Conservation (phyloP, 2,329 filamentous ascomycete genomes). For the Peltaster fructicola region DNA sequence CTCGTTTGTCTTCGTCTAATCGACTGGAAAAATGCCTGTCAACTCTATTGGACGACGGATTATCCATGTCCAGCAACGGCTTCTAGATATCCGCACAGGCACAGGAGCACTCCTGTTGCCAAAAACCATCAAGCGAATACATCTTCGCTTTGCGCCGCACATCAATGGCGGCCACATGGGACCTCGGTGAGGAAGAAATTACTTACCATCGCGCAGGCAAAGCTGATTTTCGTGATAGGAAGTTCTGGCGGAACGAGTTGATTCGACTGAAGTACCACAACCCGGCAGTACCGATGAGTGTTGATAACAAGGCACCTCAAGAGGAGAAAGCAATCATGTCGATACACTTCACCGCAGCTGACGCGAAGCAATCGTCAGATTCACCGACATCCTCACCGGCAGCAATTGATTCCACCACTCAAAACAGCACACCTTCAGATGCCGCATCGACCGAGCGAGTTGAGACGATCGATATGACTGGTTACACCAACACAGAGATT, state of each 20-base stretch:
- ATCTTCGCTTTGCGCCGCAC: constrained; percentile 50
- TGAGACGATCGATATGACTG: constrained; percentile 39
- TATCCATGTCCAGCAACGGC: no score
- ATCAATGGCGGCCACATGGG: constrained; percentile 53
- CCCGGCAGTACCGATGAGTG: constrained; percentile 63
- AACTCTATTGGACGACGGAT: no score
- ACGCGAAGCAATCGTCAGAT: constrained; percentile 11
- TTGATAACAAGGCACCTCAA: constrained; percentile 48
- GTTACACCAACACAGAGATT: constrained; percentile 43
- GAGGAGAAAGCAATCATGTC: constrained; percentile 42
- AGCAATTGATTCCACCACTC: constrained; percentile 12
- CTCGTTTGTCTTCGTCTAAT: no score
- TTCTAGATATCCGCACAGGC: constrained; percentile 60
- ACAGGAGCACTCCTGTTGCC: constrained; percentile 71
- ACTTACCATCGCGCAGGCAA: constrained; percentile 2
- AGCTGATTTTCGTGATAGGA: constrained; percentile 34
- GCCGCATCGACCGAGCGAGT: constrained; percentile 16
- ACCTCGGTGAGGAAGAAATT: constrained; percentile 37
- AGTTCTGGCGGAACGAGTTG: constrained; percentile 74
- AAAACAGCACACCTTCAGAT: constrained; percentile 18
- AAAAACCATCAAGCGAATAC: constrained; percentile 54
- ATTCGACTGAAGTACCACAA: constrained; percentile 90
- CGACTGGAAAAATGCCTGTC: no score
- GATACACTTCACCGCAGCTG: constrained; percentile 37
- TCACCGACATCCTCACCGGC: constrained; percentile 12